phyloP scores from a whole-genome alignment of 2,329 filamentous ascomycete genomes.

The Lasiodiplodia citricola region DNA sequence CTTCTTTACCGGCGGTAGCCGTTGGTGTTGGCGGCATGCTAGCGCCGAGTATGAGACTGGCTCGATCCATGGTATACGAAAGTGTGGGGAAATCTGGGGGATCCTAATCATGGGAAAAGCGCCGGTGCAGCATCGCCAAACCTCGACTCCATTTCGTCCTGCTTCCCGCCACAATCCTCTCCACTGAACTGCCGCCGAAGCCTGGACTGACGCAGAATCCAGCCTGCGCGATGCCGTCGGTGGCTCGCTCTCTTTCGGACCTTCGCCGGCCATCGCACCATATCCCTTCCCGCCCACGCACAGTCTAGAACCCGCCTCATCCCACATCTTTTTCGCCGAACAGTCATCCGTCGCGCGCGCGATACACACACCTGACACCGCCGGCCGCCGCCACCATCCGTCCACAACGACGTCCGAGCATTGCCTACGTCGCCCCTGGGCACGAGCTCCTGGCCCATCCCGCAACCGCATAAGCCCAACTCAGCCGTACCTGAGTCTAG shows the following conservation, averaged over 20 bases:
- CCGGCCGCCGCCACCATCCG: not conserved
- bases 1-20: not conserved
- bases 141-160: not conserved
- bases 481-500: slow-evolving; percentile 1
- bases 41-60: not conserved
- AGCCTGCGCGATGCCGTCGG: too few species aligned
- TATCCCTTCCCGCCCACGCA: not conserved
- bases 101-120: not conserved
- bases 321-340: not conserved
- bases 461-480: not conserved
- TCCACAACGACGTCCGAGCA: not conserved
- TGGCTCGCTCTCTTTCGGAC: too few species aligned
- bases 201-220: too few species aligned
- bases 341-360: not conserved
- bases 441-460: not conserved
- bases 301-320: not conserved
- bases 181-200: too few species aligned
- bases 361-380: not conserved
- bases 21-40: not conserved
- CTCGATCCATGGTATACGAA: not conserved
- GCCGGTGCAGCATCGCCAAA: not conserved
- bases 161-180: too few species aligned
- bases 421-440: not conserved
- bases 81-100: not conserved
- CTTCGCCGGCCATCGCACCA: too few species aligned